Evolutionary conservation across 495 filamentous ascomycete genomes (phyloP), one percentile per base, ranked within the genome.

Genomic region (Penicillium bovifimosum): DNA sequence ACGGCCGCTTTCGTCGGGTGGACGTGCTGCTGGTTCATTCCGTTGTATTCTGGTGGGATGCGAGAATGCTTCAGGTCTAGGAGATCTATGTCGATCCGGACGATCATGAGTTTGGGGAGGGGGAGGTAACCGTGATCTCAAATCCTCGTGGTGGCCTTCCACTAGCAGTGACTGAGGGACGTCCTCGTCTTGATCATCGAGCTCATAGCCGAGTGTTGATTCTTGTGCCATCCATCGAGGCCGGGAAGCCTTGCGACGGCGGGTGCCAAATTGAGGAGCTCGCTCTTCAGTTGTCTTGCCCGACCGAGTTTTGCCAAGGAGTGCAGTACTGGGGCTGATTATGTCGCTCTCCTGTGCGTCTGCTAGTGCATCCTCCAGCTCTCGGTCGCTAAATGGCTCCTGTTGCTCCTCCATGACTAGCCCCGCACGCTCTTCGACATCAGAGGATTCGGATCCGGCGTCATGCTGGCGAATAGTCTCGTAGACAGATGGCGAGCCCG

Each of bases 101-200:
- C 61, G 59, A 47, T 59, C 54, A 51, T 71, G 70, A 31, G 73
- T 36, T 48, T 18, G 61, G 17, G 70, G 61, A 36, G 64, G 73
- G 20, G 67, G 68, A 56, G 68, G 68, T 8, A 69, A 66, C n/a
- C 57, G 63, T 10, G 63, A 52, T 46, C 57, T 69, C 18, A 73
- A 47, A 16, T 70, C 63, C 24, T 74, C 68, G 24, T 70, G 58
- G 14, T 73, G 60, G 10, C 75, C 72, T 66, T 96, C 93, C 20
- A 97, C 81, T 26, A 97, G 69, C 43, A 98, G 76, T 11, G 92
- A 96, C 29, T 82, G 81, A 3, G 93, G 93, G 1, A 98, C 93
- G 57, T 97, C 93, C 46, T 96, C 91, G 62, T 96, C 88, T 14
- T 79, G 80, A 47, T 95, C 88, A n/a, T 89, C 85, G 13, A 85